Percentiles rank a stretch among this genome's conserved stretches.
phyloP scores from a whole-genome alignment of 169 alveolate species.

The Plasmodium berghei region DNA sequence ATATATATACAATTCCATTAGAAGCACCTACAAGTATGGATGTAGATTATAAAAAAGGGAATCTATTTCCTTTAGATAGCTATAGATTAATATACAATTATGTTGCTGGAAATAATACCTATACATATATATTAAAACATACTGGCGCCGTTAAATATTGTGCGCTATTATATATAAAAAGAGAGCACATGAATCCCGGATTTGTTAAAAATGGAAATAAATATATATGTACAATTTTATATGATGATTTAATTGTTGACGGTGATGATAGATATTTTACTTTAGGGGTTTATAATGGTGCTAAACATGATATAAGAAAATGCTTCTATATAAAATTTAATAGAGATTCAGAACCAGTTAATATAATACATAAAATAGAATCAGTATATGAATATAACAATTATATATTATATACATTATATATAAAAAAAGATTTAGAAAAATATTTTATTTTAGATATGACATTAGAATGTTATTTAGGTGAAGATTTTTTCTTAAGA shows the following conservation, averaged over 20 bases:
- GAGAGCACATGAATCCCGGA: constrained; percentile 45
- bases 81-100: constrained; percentile 15
- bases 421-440: constrained; percentile 40
- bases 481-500: constrained; percentile 21
- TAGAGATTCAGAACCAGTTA: constrained; percentile 33
- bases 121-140: constrained; percentile 27
- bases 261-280: constrained; percentile 33
- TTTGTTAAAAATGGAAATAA: constrained; percentile 16
- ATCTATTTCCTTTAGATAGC: constrained; percentile 21
- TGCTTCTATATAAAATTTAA: constrained; percentile 24
- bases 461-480: constrained; percentile 35
- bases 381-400: constrained; percentile 21
- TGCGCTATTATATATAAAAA: constrained; percentile 42
- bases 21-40: constrained; percentile 10
- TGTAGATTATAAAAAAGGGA: background rate
- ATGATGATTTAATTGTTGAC: constrained; percentile 42
- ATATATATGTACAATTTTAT: constrained; percentile 10
- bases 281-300: constrained; percentile 22
- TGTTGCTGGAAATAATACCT: constrained; percentile 7
- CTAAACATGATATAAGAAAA: constrained; percentile 26
- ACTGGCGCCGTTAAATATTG: constrained; percentile 25
- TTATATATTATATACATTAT: constrained; percentile 6
- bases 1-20: constrained; percentile 5
- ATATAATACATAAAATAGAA: constrained; percentile 32
- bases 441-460: constrained; percentile 18